These are phyloP conservation scores for Pneumocystis canis DNA, from an alignment of 1,139 yeast genomes.

Conservation along the genomic window DNA sequence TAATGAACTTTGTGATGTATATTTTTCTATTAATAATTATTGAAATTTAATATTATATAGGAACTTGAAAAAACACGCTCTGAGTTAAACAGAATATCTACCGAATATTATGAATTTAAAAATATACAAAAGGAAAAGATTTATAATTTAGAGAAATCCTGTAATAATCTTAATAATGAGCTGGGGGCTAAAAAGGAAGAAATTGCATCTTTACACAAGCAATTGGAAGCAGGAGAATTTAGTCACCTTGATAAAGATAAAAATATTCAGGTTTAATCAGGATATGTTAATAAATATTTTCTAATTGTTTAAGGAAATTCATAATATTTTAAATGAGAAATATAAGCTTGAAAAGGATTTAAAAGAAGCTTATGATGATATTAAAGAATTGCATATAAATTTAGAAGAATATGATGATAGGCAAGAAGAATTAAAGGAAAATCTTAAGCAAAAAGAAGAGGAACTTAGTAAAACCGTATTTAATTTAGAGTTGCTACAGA, in stretches of 20 bases:
- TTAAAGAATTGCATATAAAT: slow-evolving; percentile 11
- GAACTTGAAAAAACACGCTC: not conserved
- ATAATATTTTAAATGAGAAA: not conserved
- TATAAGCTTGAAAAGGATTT: slow-evolving; percentile 5
- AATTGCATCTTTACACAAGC: not conserved
- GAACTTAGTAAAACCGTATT: slow-evolving; percentile 5
- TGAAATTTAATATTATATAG: not conserved
- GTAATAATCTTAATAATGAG: not conserved
- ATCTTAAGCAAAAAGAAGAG: slow-evolving; percentile 3
- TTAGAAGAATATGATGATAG: slow-evolving; percentile 13
- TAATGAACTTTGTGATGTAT: not conserved
- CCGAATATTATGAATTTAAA: not conserved
- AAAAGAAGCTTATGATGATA: slow-evolving; percentile 11
- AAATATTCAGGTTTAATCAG: not conserved
- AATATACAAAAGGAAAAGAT: not conserved
- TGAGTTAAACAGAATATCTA: not conserved
- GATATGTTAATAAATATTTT: not conserved
- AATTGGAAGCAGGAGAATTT: not conserved
- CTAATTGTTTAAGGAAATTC: not conserved
- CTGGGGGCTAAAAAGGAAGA: not conserved
- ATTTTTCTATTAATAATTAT: not conserved
- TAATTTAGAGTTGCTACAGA: slow-evolving; percentile 10
- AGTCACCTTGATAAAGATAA: not conserved
- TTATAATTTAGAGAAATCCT: not conserved
- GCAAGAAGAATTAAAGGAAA: slow-evolving; percentile 12